Evolutionary conservation across 2,329 filamentous ascomycete genomes (phyloP), one percentile per base, ranked within the genome.

Genomic region (Microcera coccophila): DNA sequence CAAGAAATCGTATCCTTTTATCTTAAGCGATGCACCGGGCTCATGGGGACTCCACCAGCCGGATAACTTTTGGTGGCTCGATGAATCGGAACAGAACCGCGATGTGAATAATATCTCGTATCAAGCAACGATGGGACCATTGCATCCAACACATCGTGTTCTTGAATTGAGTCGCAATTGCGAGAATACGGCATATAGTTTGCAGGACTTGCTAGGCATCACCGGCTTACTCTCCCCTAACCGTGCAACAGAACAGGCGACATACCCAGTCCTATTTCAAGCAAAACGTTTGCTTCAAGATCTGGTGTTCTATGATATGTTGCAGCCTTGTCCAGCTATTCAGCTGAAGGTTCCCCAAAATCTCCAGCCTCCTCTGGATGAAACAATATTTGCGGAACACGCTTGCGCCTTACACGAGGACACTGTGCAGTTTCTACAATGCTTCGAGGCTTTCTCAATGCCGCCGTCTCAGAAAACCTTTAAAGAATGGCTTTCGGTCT

Each of bases 51-150:
- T 77, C 3, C 77, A 81, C 52, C 79, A 76, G 42, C 66, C 74
- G 22, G 77, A 81, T 49, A 68, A 68, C 2, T 80, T 81, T 53
- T 81, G 77, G 77, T 77, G 74, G 73, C 74, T 71, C 14, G 74
- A 76, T 36, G 71, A 77, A 48, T 59, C 75, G 18, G 69, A 60
- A 33, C 45, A 59, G n/a, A 48, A 45, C 31, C 54, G 55, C 35
- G 53, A 53, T n/a, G 41, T 53, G 19, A 42, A 47, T 20, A 46
- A 42, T 22, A 20, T 42, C 36, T 34, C 41, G 15, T 45, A 44
- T 11, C 47, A 44, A 14, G 53, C 55, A 43, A 55, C 65, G 10
- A 64, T 68, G 11, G 63, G 12, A 9, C n/a, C 68, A 20, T 61
- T 72, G 5, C 74, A 77, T 1, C 75, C 76, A 0, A 65, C 76